These are phyloP conservation scores for Podospora sp. DNA, from an alignment of 495 filamentous ascomycete genomes.

Conservation along the genomic window DNA sequence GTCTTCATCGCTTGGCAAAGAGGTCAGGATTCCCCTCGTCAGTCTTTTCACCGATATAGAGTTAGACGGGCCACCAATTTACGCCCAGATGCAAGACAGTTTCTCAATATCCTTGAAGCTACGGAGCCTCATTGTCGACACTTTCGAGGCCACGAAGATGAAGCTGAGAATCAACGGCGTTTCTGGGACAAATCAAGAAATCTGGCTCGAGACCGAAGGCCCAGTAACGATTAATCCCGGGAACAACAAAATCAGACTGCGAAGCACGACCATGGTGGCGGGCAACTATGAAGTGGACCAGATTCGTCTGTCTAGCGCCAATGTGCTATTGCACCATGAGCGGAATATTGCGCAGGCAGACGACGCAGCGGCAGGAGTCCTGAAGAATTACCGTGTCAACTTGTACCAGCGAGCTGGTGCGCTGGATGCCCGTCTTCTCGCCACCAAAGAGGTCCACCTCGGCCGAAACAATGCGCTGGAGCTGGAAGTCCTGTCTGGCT, in stretches of 20 bases:
- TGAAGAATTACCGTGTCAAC: conserved; percentile 48
- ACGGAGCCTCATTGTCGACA: conserved; percentile 70
- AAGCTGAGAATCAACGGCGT: conserved; percentile 64
- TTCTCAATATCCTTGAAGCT: conserved; percentile 73
- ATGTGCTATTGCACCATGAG: conserved; percentile 70
- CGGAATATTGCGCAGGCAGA: conserved; percentile 43
- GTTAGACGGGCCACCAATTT: conserved; percentile 68
- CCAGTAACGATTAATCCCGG: conserved; percentile 56
- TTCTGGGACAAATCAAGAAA: conserved; percentile 57
- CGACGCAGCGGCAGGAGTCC: conserved; percentile 44
- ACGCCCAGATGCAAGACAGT: conserved; percentile 73
- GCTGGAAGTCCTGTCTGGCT: conserved; percentile 71
- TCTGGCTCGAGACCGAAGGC: conserved; percentile 61
- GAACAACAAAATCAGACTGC: conserved; percentile 51
- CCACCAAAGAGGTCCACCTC: conserved; percentile 66
- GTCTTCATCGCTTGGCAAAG: conserved; percentile 64
- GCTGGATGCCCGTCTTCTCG: conserved; percentile 49
- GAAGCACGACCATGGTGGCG: conserved; percentile 62
- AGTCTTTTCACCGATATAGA: conserved; percentile 73
- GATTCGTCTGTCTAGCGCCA: conserved; percentile 66
- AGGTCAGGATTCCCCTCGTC: conserved; percentile 65
- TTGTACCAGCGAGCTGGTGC: conserved; percentile 53
- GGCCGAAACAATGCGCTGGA: conserved; percentile 76
- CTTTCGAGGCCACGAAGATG: conserved; percentile 66
- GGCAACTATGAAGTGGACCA: conserved; percentile 78